Evolutionary conservation across 208 protist species (phyloP).

Genomic region (Crithidia sp.): DNA sequence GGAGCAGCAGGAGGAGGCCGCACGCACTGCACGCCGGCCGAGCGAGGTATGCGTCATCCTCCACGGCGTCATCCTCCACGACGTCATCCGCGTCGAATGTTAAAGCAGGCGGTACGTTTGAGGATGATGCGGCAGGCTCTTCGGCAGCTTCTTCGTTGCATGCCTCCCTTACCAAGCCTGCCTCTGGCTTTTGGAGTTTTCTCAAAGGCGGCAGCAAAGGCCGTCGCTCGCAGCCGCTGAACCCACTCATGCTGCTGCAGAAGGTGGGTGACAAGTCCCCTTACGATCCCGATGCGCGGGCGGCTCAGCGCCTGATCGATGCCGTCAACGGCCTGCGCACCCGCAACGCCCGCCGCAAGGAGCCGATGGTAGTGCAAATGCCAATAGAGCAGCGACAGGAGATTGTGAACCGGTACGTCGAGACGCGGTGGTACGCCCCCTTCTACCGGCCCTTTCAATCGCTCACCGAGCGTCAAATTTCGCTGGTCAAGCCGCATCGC

Average conservation of each 20-base stretch:
- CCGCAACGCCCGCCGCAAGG: constrained; percentile 24
- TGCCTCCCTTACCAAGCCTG: neutral
- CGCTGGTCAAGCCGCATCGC: constrained; percentile 46
- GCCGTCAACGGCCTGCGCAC: constrained; percentile 40
- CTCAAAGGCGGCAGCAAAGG: constrained; percentile 23
- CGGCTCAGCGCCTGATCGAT: constrained; percentile 40
- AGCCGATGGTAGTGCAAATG: constrained; percentile 44
- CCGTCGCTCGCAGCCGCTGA: constrained; percentile 15
- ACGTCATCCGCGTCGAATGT: neutral
- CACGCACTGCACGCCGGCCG: constrained; percentile 27
- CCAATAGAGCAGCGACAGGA: constrained; percentile 63
- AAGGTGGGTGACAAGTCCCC: neutral
- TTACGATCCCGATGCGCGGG: constrained; percentile 40
- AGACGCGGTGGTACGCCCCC: constrained; percentile 56
- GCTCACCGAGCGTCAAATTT: constrained; percentile 62
- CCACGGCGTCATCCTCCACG: neutral
- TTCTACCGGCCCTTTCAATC: constrained; percentile 55
- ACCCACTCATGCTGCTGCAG: constrained; percentile 22
- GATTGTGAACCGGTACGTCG: constrained; percentile 59
- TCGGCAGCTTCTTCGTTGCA: neutral
- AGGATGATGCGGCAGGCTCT: neutral
- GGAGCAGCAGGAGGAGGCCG: constrained; percentile 31
- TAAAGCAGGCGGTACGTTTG: neutral
- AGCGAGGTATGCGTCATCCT: constrained; percentile 12
- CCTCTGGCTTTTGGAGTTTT: constrained; percentile 14